phyloP scores from a whole-genome alignment of 305 asterid genomes.

The Solanum chacoense region DNA sequence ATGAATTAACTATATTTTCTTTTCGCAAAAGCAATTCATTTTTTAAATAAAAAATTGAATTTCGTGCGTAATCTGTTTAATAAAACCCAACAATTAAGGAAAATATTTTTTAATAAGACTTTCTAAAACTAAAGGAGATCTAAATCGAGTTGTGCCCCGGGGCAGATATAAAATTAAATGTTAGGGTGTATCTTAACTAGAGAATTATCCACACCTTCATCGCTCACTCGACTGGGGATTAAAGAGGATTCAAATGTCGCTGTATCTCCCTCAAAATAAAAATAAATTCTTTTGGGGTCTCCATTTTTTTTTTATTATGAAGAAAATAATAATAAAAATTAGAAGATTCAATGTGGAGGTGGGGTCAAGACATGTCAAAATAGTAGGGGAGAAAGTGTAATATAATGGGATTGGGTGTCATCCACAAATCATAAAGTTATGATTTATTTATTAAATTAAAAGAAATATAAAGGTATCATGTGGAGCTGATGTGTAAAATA shows the following conservation, averaged over 20 bases:
- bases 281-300: not conserved
- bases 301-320: not conserved
- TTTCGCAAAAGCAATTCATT: no score
- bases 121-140: no score
- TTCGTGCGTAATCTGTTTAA: no score
- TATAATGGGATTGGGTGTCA: not conserved
- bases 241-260: not conserved
- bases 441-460: not conserved
- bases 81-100: no score
- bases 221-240: not conserved
- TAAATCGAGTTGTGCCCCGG: no score
- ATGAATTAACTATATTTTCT: no score
- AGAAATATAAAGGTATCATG: not conserved
- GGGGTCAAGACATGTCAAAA: not conserved
- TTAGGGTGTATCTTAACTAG: not conserved
- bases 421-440: not conserved
- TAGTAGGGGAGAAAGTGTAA: not conserved
- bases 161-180: not conserved
- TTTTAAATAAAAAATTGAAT: no score
- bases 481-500: not conserved
- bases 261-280: not conserved
- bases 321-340: not conserved
- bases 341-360: not conserved
- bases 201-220: not conserved
- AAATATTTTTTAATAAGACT: no score